Percentiles rank a stretch among this genome's conserved stretches.
Evolutionary conservation across 225 moss, liverwort and hornwort species (phyloP).

Genomic region (Physcomitrellopsis africana): DNA sequence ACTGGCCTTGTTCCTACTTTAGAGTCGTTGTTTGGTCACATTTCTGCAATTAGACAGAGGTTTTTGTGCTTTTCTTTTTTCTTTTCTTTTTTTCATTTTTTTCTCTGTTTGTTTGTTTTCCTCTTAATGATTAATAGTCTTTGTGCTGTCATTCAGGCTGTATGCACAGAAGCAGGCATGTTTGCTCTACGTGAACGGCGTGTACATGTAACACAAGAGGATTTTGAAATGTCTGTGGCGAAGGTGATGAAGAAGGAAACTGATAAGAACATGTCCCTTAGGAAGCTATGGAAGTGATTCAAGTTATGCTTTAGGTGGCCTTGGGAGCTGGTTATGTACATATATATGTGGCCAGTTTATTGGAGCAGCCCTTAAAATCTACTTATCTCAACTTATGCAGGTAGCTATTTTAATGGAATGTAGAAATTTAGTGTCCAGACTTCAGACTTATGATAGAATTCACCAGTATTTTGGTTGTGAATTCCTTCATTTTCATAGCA

Average conservation of each 20-base stretch:
- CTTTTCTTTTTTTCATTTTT: neutral
- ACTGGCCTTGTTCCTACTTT: neutral
- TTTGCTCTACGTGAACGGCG: slow-evolving; percentile 94
- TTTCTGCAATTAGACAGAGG: neutral
- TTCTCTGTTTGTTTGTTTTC: neutral
- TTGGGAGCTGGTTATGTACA: slow-evolving; percentile 48
- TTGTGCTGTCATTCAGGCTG: slow-evolving; percentile 60
- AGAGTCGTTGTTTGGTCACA: no score
- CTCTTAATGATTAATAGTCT: neutral
- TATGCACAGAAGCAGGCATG: slow-evolving; percentile 99
- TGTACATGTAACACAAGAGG: slow-evolving; percentile 98
- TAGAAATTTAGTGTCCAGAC: slow-evolving; percentile 14
- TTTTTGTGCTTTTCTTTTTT: slow-evolving; percentile 4
- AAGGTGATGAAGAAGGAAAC: slow-evolving; percentile 99
- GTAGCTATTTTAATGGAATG: slow-evolving; percentile 24
- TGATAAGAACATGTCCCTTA: slow-evolving; percentile 98
- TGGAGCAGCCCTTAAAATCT: slow-evolving; percentile 16
- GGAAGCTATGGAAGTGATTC: slow-evolving; percentile 92
- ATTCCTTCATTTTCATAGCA: slow-evolving; percentile 1
- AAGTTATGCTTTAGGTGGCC: neutral
- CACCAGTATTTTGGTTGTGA: slow-evolving; percentile 9
- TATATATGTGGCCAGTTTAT: slow-evolving; percentile 40
- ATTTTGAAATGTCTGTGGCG: slow-evolving; percentile 98
- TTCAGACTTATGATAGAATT: neutral
- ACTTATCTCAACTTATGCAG: neutral